Base-by-base conservation (phyloP, 2,329 filamentous ascomycete species). In the Phaeoacremonium minimum region DNA sequence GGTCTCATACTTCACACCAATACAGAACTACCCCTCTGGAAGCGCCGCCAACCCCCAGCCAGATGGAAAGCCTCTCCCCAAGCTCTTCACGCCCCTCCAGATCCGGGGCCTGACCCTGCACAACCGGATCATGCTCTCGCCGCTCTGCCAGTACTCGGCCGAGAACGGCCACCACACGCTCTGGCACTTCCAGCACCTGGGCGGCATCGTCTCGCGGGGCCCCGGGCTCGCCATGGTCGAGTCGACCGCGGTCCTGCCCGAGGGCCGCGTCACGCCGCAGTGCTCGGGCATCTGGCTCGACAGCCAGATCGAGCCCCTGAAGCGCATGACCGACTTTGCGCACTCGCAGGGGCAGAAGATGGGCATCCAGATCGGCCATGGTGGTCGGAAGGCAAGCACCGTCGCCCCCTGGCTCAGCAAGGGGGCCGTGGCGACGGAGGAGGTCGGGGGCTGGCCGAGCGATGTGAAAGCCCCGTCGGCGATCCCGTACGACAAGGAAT, bases 261-360 rank as follows among this genome's bases (percentile, higher is more conserved):
- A 90, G 47, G 89, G 89, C 18, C 77, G 90, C 37, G 95, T 95
- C n/a, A n/a, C n/a, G n/a, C n/a, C n/a, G n/a, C n/a, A n/a, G n/a
- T n/a, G n/a, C n/a, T n/a, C n/a, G n/a, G n/a, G n/a, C n/a, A n/a
- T n/a, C n/a, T n/a, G n/a, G n/a, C n/a, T n/a, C n/a, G n/a, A n/a
- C n/a, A n/a, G n/a, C n/a, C n/a, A n/a, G n/a, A n/a, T n/a, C n/a
- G n/a, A n/a, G n/a, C n/a, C n/a, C n/a, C n/a, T n/a, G n/a, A n/a
- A n/a, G n/a, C n/a, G n/a, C n/a, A n/a, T n/a, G n/a, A n/a, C 14
- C 32, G 14, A 7, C 13, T 19, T 19, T 15, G 18, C 18, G 6
- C 16, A 19, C 18, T n/a, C 32, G 11, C 16, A 19, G 16, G 16
- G 17, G 13, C 16, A 19, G 16, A 22, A 20, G 32, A 19, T 22